Base-by-base conservation (phyloP, 2,329 filamentous ascomycete species). In the Fragosphaeria purpurea region DNA sequence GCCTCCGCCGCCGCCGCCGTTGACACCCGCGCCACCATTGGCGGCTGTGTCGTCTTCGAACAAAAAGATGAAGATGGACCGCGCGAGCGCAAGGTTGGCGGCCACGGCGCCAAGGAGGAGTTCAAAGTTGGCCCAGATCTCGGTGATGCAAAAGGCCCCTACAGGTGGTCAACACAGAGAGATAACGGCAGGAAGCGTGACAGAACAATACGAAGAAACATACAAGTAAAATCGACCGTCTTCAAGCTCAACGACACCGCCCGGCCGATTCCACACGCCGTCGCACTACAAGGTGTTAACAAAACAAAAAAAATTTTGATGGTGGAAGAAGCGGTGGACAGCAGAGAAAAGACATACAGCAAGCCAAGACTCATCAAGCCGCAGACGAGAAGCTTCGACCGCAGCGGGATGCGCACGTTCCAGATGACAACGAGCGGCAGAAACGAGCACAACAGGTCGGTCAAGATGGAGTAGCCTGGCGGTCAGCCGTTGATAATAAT, bases 371-470 rank as follows among this genome's bases (percentile, higher is more conserved):
- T 64, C 62, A 65, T 66, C n/a, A 66, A 51, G 0, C 58, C 59
- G 47, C 62, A 64, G 5, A 65, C 58, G 0, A 58, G 60, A 3
- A 63, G 31, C 52, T 67, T 67, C 1, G 60, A 65, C 33, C 49
- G 57, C 5, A 61, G 34, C 0, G 62, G 62, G 10, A 67, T 59
- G 5, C 58, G 58, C 1, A 67, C 57, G 5, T 61, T 63, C 64
- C 64, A 65, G 7, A 67, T 59, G 1, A 66, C 62, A 0, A 60
- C 55, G 3, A 66, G 53, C 0, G 64, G 64, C 0, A 66, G 53
- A 1, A 65, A 40, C 1, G 56, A 57, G 50, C 60, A 62, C 4
- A 62, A 46, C 1, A 62, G 39, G 33, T 62, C 60, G 32, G 61
- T 62, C 33, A 61, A 7, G 5, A 62, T 55, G 3, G 59, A 60